Evolutionary conservation across 2,329 filamentous ascomycete genomes (phyloP), one percentile per base, ranked within the genome.

Genomic region (Aureobasidium namibiae): DNA sequence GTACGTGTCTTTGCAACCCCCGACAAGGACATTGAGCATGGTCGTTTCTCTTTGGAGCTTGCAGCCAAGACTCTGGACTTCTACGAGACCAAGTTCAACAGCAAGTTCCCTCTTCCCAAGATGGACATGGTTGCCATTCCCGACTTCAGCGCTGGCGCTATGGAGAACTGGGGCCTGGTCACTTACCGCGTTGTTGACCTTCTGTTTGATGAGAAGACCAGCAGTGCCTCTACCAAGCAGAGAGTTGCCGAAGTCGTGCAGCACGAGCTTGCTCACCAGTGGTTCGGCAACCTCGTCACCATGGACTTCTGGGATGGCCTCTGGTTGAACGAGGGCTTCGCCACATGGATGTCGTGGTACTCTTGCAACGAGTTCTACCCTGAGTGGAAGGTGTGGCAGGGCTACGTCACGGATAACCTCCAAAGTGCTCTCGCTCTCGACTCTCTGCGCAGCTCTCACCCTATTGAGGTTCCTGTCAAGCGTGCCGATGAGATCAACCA

Each of bases 81-180:
- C 73, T 97, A 97, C 76, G 92, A 97, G 74, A 90, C 95, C 76
- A 89, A 90, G 2, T 97, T 97, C 66, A 89, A 89, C 65, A 92
- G 85, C 72, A 79, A 88, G 33, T 96, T 94, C 70, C 90, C 90
- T 7, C 78, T 95, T 42, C 90, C 90, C 56, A 95, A 95, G 81
- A 94, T 95, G 89, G 90, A 95, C 74, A 94, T 95, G 87, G 86
- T 95, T 66, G 92, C 92, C 45, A 92, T 97, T 69, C 92, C 92
- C 16, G 92, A 97, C 72, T 97, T 97, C 72, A 90, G 90, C 53
- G 90, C 91, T 50, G 92, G 92, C 63, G 92, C 92, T 61, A 96
- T 97, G 92, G 92, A 97, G 80, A 97, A 97, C 74, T 97, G 92
- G 92, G 92, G 92, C 70, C 79, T 97, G 56, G 85, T 97, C 66